Base-by-base conservation (phyloP, 345 rosid genomes). In the Eucalyptus pauciflora region DNA sequence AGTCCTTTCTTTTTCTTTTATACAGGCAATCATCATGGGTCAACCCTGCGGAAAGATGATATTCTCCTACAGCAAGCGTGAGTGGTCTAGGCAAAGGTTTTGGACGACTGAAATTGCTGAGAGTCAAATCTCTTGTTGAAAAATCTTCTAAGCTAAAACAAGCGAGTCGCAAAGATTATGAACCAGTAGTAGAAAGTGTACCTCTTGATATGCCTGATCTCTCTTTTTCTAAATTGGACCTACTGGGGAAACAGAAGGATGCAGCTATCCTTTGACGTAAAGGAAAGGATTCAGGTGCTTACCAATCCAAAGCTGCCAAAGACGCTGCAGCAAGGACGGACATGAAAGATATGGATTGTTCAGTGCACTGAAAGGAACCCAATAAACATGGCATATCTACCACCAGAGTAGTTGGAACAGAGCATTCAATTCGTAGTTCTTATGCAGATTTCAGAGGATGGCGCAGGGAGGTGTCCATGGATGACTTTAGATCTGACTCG, bases 121-220 rank as follows among this genome's bases (percentile, higher is more conserved):
- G 91, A 89, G 93, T 96, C 81, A 94, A 92, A 91, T 93, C 94
- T 90, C 90, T 96, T 54, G 95, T 91, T 88, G 90, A 92, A 56
- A 94, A 87, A 89, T 91, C 93, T 58, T 89, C 93, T 50, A 88
- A 67, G 76, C 90, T 91, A 89, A 94, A 90, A 89, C 90, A 92
- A 86, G 67, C 87, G 33, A 43, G 69, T 87, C 71, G 9, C 58
- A 60, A 83, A 67, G 92, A 87, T 31, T 87, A 93, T 64, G 91
- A 86, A 50, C 50, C 67, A 60, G 86, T 87, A 51, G 86, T 2
- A 5, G 88, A 87, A 86, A 58, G 1, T 46, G 20, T 9, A 11
- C 62, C 58, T 76, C 31, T 50, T 50, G 85, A 60, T 86, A 13
- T 46, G 43, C 69, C 43, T 20, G 46, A 49, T 24, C 60, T 50